Percentiles rank a stretch among this genome's conserved stretches.
Evolutionary conservation across 495 filamentous ascomycete species (phyloP).

Genomic region (Annulohypoxylon moriforme): DNA sequence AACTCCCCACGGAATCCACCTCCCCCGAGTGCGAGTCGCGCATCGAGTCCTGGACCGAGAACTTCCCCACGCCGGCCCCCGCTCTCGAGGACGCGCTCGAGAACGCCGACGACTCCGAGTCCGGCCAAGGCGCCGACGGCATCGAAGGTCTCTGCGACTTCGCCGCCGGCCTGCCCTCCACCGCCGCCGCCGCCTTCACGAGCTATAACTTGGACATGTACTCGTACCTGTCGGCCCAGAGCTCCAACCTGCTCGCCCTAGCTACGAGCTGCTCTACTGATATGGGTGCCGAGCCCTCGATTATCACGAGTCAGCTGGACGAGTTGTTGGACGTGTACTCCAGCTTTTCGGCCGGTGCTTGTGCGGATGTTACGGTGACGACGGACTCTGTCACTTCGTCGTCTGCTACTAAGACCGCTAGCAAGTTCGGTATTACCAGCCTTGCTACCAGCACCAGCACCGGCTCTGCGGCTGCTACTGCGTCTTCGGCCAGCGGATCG

Average conservation of each 20-base stretch:
- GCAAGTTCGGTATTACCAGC: neutral
- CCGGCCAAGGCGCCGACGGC: neutral
- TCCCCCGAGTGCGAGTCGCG: slow-evolving; percentile 32
- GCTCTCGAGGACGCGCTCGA: slow-evolving; percentile 16
- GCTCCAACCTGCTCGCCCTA: slow-evolving; percentile 18
- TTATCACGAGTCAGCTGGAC: slow-evolving; percentile 27
- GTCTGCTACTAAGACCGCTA: neutral
- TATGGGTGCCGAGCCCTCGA: slow-evolving; percentile 20
- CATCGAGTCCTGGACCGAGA: slow-evolving; percentile 14
- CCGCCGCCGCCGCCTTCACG: slow-evolving; percentile 17
- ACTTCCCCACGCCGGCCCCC: slow-evolving; percentile 21
- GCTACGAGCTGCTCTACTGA: slow-evolving; percentile 25
- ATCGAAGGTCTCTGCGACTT: slow-evolving; percentile 23
- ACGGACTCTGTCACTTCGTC: neutral
- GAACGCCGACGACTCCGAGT: neutral
- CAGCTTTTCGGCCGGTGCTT: slow-evolving; percentile 33
- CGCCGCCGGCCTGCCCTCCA: neutral
- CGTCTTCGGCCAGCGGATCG: neutral
- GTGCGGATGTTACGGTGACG: neutral
- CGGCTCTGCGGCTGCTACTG: neutral
- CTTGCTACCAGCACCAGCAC: neutral
- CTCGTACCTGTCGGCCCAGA: slow-evolving; percentile 34
- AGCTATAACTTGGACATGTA: slow-evolving; percentile 34
- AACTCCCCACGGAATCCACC: neutral
- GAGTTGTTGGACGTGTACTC: slow-evolving; percentile 34